Evolutionary conservation across 2,329 filamentous ascomycete species (phyloP).

Genomic region (Stagonosporopsis chrysanthemi): DNA sequence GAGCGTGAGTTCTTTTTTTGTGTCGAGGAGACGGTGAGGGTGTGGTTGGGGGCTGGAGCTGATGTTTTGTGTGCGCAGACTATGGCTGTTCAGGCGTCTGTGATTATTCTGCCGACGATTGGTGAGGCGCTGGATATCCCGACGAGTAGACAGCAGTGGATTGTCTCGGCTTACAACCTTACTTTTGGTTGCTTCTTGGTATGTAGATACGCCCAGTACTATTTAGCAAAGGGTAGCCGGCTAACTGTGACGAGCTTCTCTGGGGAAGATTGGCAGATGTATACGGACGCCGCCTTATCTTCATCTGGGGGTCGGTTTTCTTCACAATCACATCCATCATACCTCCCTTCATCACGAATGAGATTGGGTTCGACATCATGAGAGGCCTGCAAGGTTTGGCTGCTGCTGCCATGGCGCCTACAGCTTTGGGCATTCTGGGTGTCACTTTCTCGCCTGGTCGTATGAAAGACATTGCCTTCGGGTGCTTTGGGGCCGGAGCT

Average conservation of each 20-base stretch:
- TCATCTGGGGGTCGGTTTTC: conserved; percentile 70
- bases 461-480: conserved; percentile 74
- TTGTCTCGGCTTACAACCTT: conserved; percentile 70
- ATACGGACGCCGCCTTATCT: conserved; percentile 71
- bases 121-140: conserved; percentile 64
- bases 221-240: background rate
- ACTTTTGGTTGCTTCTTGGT: conserved; percentile 71
- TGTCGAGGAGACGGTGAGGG: background rate
- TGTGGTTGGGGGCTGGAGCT: background rate
- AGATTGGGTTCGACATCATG: conserved; percentile 73
- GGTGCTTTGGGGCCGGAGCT: conserved; percentile 61
- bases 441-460: conserved; percentile 72
- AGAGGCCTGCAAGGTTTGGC: conserved; percentile 72
- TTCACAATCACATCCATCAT: conserved; percentile 65
- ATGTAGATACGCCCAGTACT: background rate
- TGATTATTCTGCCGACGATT: conserved; percentile 70
- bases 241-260: conserved; percentile 53
- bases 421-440: conserved; percentile 73
- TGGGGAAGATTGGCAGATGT: conserved; percentile 74
- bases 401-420: conserved; percentile 73
- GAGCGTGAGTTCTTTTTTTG: conserved; percentile 33
- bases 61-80: conserved; percentile 48
- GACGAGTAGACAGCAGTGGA: conserved; percentile 68
- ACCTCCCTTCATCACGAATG: conserved; percentile 70
- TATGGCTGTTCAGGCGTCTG: conserved; percentile 64